Base-by-base conservation (phyloP, 2,329 filamentous ascomycete species). In the Ophiocordyceps camponoti-floridani region DNA sequence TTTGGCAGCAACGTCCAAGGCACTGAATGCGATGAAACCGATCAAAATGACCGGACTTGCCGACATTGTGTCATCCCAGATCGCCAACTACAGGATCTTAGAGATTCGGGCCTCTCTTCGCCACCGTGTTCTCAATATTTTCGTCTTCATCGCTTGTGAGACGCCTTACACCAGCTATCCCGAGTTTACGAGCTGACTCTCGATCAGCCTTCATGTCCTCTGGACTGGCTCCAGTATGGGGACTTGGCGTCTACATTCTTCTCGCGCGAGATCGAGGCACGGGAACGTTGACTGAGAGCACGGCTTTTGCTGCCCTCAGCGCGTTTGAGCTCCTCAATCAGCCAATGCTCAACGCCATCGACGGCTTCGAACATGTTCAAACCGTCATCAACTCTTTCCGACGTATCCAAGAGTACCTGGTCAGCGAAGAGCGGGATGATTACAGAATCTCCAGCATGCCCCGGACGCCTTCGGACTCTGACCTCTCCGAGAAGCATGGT, bases 11-110 rank as follows among this genome's bases (percentile, higher is more conserved):
- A 57, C 55, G 0, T 44, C 55, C 0, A 51, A 52, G 31, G 47
- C 50, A 2, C 45, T 57, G 6, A 47, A 49, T 7, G 46, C 47
- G 2, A 65, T 67, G 54, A 67, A 66, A 46, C 57, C 58, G 11
- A 54, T 68, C 43, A 66, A 64, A 47, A 63, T 68, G 58, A 60
- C 59, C 45, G 65, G 65, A 0, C 51, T 67, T 19, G 58, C 58
- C 11, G 54, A 59, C 23, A 53, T 52, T 14, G 48, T 65, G 16
- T 54, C 55, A 0, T 41, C 47, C 6, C 56, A 57, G 12, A 49
- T 66, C 16, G 59, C 63, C 43, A 46, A 51, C 31, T 54, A 65
- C 6, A 54, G 64, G 14, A 48, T 59, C 1, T 46, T 56, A 5
- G 65, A 67, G 47, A 43, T 66, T 58, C 50, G 50, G 54, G 47